phyloP scores from a whole-genome alignment of 225 moss, liverwort and hornwort species.

The Ulota crispa region DNA sequence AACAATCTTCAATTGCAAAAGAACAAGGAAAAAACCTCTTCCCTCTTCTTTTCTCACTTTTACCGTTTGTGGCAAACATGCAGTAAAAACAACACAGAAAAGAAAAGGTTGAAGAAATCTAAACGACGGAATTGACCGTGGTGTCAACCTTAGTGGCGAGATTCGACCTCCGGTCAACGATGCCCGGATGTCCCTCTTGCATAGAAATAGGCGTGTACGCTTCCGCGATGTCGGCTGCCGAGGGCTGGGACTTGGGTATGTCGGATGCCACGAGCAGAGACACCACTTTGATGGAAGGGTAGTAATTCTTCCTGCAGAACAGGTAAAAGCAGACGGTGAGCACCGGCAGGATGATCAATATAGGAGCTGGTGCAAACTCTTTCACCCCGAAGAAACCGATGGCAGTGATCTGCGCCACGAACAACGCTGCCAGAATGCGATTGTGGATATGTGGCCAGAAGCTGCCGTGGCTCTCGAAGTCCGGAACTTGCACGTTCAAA shows the following conservation, averaged over 20 bases:
- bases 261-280: constrained; percentile 54
- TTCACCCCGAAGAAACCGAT: constrained; percentile 64
- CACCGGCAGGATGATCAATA: constrained; percentile 44
- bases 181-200: constrained; percentile 35
- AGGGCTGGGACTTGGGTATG: constrained; percentile 36
- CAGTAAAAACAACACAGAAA: no score
- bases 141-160: constrained; percentile 28
- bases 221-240: constrained; percentile 19
- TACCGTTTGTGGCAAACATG: background rate
- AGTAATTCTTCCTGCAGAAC: constrained; percentile 64
- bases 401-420: constrained; percentile 58
- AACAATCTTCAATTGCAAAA: background rate
- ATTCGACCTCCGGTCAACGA: constrained; percentile 28
- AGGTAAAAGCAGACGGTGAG: constrained; percentile 47
- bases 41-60: background rate
- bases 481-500: constrained; percentile 59
- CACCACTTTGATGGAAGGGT: constrained; percentile 50
- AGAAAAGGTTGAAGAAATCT: background rate
- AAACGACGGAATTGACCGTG: constrained; percentile 34
- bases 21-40: background rate
- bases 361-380: constrained; percentile 29
- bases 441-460: constrained; percentile 71
- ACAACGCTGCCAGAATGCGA: constrained; percentile 51
- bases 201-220: constrained; percentile 27
- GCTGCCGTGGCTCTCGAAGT: constrained; percentile 64